A percentile compares a stretch with the other conserved stretches of the same genome.
phyloP scores from a whole-genome alignment of 2,329 filamentous ascomycete genomes.

The Arthrobotrys sphaeroides region DNA sequence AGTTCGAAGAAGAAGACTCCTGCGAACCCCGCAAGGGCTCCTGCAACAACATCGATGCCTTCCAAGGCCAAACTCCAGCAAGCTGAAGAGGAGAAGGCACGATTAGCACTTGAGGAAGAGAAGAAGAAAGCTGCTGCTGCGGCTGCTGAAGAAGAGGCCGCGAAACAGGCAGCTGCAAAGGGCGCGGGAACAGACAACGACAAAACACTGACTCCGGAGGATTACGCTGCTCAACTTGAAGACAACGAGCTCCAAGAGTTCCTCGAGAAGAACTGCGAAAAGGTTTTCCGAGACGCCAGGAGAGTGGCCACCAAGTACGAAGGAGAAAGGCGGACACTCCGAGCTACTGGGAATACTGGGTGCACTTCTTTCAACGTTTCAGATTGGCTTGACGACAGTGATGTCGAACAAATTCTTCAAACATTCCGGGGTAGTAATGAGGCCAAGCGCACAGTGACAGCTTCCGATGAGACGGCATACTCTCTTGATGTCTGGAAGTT shows the following conservation, averaged over 20 bases:
- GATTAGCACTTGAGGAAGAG: slow-evolving; percentile 47
- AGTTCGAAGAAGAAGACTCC: slow-evolving; percentile 93
- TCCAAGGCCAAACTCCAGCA: slow-evolving; percentile 73
- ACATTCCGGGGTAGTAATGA: not conserved
- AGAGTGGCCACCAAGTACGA: slow-evolving; percentile 81
- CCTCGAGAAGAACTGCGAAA: slow-evolving; percentile 82
- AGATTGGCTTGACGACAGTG: slow-evolving; percentile 43
- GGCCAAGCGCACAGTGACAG: slow-evolving; percentile 60
- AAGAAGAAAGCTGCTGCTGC: slow-evolving; percentile 56
- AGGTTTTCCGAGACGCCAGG: slow-evolving; percentile 79
- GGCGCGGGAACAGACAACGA: slow-evolving; percentile 30
- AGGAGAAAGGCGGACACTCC: slow-evolving; percentile 69
- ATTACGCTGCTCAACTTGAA: slow-evolving; percentile 88
- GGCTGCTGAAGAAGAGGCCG: slow-evolving; percentile 35
- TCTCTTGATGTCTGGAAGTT: slow-evolving; percentile 81
- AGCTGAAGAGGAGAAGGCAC: slow-evolving; percentile 44
- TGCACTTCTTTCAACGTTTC: slow-evolving; percentile 34
- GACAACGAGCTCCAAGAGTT: slow-evolving; percentile 87
- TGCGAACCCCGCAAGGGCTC: slow-evolving; percentile 87
- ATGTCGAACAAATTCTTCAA: slow-evolving; percentile 51
- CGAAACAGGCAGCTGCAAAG: not conserved
- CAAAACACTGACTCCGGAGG: slow-evolving; percentile 74
- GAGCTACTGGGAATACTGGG: slow-evolving; percentile 59
- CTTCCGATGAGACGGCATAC: slow-evolving; percentile 62
- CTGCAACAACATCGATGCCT: slow-evolving; percentile 90